Evolutionary conservation across 805 yeast genomes (phyloP), one percentile per base, ranked within the genome.

Genomic region (Lachancea waltii): DNA sequence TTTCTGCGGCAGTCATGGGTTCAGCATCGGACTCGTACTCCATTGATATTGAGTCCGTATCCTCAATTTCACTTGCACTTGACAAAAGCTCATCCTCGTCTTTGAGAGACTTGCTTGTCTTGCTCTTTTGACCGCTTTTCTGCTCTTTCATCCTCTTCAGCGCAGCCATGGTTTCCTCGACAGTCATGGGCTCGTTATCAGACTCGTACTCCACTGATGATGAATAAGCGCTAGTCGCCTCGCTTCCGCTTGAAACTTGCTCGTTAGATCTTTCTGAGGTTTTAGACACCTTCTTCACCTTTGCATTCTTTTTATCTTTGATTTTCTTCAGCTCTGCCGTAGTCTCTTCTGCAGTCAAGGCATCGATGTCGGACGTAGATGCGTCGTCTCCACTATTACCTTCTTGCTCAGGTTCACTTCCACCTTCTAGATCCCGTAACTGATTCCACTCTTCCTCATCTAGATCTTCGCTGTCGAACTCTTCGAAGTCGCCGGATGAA

Each of bases 111-210:
- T 7, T 13, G 7, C 13, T 13, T 9, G 7, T 8, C 29, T 26
- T 9, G 7, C 7, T 8, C 15, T 26, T 8, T n/a, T 8, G 7
- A 14, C 9, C 20, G 17, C 17, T 33, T 14, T 33, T 33, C 16
- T 15, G 6, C n/a, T 33, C 29, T 20, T 38, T 40, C 23, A 23
- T 41, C 11, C 28, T 45, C 53, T 59, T 68, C 38, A 71, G 50
- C 3, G 69, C 65, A 2, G 62, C 68, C 67, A 66, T 65, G 2
- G 72, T 72, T 31, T 68, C 72, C 33, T 61, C 70, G 1, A 58
- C 68, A 9, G 64, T 59, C 47, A 61, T 61, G 19, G 53, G 49
- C 4, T 55, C 64, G 6, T 50, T 50, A 26, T 25, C 34, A 13
- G 32, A 14, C 7, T 29, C 32, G 18, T 27, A 32, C 13, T 23